phyloP scores from a whole-genome alignment of 2,329 filamentous ascomycete species.

The Zelopaecilomyces penicillatus region DNA sequence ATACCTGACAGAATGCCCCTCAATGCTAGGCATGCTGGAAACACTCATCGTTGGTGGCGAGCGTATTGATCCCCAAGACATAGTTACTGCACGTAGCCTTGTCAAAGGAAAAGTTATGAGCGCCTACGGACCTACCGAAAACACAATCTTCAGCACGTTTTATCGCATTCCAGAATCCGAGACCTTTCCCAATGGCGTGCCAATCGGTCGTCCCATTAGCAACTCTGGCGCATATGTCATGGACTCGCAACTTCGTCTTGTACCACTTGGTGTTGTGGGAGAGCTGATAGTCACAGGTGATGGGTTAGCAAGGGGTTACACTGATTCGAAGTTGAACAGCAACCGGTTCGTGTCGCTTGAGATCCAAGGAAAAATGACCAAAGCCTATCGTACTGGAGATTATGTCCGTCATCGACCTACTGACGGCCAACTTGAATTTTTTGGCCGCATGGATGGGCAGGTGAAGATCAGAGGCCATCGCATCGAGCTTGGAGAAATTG shows the following conservation, averaged over 20 bases:
- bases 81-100: not conserved
- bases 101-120: not conserved
- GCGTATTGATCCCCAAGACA: constrained; percentile 6
- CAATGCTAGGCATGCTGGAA: not conserved
- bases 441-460: constrained; percentile 20
- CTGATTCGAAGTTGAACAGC: constrained; percentile 5
- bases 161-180: constrained; percentile 5
- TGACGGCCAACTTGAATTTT: constrained; percentile 18
- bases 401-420: constrained; percentile 13
- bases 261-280: constrained; percentile 18
- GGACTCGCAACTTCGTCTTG: constrained; percentile 14
- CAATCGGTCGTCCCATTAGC: not conserved
- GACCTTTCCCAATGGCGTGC: constrained; percentile 1
- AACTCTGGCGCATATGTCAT: constrained; percentile 17
- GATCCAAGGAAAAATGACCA: constrained; percentile 1
- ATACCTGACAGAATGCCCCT: constrained; percentile 9
- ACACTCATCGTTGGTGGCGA: constrained; percentile 14
- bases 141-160: constrained; percentile 10
- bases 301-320: constrained; percentile 16
- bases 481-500: constrained; percentile 21
- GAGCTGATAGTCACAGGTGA: constrained; percentile 21
- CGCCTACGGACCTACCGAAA: constrained; percentile 14
- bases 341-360: constrained; percentile 12
- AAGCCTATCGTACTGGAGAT: constrained; percentile 20
- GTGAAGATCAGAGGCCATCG: constrained; percentile 23